Percentiles rank a stretch among this genome's conserved stretches.
Evolutionary conservation across 495 filamentous ascomycete genomes (phyloP).

Genomic region (Tuber indicum): DNA sequence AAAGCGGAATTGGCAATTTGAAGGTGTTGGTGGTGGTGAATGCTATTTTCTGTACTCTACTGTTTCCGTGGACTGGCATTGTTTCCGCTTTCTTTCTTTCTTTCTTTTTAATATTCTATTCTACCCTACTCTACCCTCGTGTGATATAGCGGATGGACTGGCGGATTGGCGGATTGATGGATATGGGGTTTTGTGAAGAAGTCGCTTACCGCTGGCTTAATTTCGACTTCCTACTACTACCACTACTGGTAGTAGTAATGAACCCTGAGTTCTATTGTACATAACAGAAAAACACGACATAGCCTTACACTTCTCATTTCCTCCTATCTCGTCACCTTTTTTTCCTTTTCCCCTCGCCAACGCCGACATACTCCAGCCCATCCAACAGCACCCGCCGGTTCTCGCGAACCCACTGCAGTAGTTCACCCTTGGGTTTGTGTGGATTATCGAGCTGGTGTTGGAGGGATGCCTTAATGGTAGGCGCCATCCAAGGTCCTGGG

Average conservation of each 20-base stretch:
- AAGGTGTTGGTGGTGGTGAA: background rate
- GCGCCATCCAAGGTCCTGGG: slow-evolving; percentile 72
- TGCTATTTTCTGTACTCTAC: background rate
- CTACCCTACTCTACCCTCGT: background rate
- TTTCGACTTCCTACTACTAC: background rate
- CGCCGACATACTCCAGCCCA: background rate
- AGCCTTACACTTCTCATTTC: background rate
- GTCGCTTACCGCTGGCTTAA: background rate
- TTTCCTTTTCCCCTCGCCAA: background rate
- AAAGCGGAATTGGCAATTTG: background rate
- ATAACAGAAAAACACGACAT: background rate
- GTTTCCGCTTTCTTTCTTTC: background rate
- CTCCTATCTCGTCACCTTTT: background rate
- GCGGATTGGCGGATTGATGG: background rate
- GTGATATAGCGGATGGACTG: background rate
- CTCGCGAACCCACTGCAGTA: slow-evolving; percentile 52
- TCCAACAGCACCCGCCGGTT: slow-evolving; percentile 44
- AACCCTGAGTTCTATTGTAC: background rate
- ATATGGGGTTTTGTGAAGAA: background rate
- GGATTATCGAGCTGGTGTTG: slow-evolving; percentile 84
- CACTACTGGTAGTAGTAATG: background rate
- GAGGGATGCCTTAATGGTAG: slow-evolving; percentile 63
- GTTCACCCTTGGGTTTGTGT: slow-evolving; percentile 60
- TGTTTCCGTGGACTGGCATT: background rate
- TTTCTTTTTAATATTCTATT: background rate